Percentiles rank a stretch among this genome's conserved stretches.
Conservation (phyloP, 2,329 filamentous ascomycete genomes). For the Fusarium liriodendri region DNA sequence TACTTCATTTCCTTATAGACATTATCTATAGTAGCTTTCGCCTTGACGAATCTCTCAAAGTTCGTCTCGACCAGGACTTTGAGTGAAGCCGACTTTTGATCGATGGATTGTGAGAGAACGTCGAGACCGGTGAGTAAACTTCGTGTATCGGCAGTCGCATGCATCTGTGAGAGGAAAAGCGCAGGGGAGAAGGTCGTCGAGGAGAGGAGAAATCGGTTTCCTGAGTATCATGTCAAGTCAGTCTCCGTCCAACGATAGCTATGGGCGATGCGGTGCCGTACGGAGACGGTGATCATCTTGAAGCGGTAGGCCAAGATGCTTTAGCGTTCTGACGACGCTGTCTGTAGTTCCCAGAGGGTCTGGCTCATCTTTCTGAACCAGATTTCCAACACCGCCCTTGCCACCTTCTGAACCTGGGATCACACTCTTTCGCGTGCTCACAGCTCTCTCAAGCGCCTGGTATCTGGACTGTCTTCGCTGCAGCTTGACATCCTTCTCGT, state of each 20-base stretch:
- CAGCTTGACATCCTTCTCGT: conserved; percentile 60
- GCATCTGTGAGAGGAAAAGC: conserved; percentile 91
- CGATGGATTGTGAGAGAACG: conserved; percentile 89
- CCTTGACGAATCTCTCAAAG: conserved; percentile 97
- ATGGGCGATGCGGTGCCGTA: conserved; percentile 54
- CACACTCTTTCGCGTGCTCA: conserved; percentile 74
- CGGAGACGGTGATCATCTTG: conserved; percentile 86
- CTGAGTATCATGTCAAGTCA: conserved; percentile 53
- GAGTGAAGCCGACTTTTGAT: conserved; percentile 95
- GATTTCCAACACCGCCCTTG: conserved; percentile 74
- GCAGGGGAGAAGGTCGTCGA: conserved; percentile 95
- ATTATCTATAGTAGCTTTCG: conserved; percentile 97
- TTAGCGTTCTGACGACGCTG: conserved; percentile 85
- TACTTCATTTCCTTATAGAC: conserved; percentile 98
- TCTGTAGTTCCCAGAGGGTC: conserved; percentile 91
- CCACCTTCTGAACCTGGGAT: conserved; percentile 76
- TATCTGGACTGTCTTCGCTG: conserved; percentile 80
- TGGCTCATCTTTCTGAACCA: conserved; percentile 90
- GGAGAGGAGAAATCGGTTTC: conserved; percentile 93
- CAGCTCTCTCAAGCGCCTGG: conserved; percentile 82
- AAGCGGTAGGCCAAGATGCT: conserved; percentile 79
- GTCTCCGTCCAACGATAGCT: conserved; percentile 2
- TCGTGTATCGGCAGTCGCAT: conserved; percentile 86
- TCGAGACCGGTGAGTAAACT: conserved; percentile 85
- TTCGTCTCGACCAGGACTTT: conserved; percentile 98